phyloP scores from a whole-genome alignment of 129 eudicot species.

The Artemisia argyi region DNA sequence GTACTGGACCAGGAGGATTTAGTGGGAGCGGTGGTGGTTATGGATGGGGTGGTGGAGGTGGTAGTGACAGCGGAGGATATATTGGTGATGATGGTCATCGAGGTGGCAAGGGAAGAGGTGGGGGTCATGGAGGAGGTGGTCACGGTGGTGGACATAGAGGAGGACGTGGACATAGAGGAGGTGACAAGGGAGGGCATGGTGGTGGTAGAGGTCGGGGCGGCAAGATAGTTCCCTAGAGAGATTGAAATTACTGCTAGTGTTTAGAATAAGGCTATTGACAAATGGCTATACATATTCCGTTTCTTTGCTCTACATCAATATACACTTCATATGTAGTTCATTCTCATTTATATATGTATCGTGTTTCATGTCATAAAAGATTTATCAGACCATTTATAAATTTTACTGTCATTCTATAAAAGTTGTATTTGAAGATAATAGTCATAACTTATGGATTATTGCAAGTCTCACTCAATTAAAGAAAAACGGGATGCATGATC shows the following conservation, averaged over 20 bases:
- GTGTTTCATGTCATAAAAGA: too few species aligned
- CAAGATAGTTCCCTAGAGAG: not conserved
- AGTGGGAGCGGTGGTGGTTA: constrained; percentile 26
- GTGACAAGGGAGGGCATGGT: not conserved
- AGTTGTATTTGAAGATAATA: too few species aligned
- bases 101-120: constrained; percentile 4
- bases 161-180: constrained; percentile 14
- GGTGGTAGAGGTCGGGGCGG: constrained; percentile 6
- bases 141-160: constrained; percentile 28
- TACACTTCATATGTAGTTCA: too few species aligned
- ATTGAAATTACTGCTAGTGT: constrained; percentile 17
- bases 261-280: constrained; percentile 26
- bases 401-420: too few species aligned
- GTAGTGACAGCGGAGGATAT: constrained; percentile 17
- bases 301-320: not conserved
- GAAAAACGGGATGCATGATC: too few species aligned
- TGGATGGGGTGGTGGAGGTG: constrained; percentile 27
- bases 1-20: constrained; percentile 35
- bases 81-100: not conserved
- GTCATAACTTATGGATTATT: too few species aligned
- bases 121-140: constrained; percentile 26
- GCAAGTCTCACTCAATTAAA: too few species aligned
- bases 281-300: constrained; percentile 16
- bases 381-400: too few species aligned
- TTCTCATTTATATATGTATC: too few species aligned